Conservation (phyloP, 768 basidiomycete genomes). For the Lentinus brumalis region DNA sequence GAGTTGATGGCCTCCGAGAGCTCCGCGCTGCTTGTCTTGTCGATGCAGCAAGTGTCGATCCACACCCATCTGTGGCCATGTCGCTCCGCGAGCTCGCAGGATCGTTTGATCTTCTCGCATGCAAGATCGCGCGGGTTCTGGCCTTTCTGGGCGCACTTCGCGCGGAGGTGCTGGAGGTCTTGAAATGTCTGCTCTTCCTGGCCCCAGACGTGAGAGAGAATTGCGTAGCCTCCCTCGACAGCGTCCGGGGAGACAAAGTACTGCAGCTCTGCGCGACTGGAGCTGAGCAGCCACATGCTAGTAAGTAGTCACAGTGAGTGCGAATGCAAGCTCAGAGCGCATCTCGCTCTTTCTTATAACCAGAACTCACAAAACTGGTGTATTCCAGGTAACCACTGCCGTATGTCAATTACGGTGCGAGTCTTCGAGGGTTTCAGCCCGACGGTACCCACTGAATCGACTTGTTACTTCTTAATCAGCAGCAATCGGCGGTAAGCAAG, state of each 20-base stretch:
- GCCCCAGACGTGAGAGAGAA: slow-evolving; percentile 6
- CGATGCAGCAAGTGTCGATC: slow-evolving; percentile 1
- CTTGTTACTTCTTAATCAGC: too few relatives aligned
- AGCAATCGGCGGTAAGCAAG: too few relatives aligned
- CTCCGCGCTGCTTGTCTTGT: background rate
- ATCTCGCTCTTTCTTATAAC: too few relatives aligned
- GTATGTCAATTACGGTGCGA: too few relatives aligned
- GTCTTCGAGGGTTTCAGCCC: too few relatives aligned
- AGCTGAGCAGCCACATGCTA: slow-evolving; percentile 11
- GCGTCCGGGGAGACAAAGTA: background rate
- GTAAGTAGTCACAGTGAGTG: too few relatives aligned
- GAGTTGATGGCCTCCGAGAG: background rate
- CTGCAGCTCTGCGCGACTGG: background rate
- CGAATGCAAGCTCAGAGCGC: too few relatives aligned
- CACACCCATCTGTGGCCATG: background rate
- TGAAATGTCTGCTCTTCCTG: slow-evolving; percentile 1
- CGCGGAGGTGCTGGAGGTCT: background rate
- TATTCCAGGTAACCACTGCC: too few relatives aligned
- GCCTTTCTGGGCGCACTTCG: background rate
- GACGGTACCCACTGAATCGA: too few relatives aligned
- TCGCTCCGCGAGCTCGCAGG: background rate
- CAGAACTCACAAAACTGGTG: too few relatives aligned
- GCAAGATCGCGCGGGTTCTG: background rate
- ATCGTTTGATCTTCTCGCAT: background rate
- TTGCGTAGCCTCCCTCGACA: slow-evolving; percentile 5